Evolutionary conservation across 257 asterid genomes (phyloP), one percentile per base, ranked within the genome.

Genomic region (Linaria vulgaris): DNA sequence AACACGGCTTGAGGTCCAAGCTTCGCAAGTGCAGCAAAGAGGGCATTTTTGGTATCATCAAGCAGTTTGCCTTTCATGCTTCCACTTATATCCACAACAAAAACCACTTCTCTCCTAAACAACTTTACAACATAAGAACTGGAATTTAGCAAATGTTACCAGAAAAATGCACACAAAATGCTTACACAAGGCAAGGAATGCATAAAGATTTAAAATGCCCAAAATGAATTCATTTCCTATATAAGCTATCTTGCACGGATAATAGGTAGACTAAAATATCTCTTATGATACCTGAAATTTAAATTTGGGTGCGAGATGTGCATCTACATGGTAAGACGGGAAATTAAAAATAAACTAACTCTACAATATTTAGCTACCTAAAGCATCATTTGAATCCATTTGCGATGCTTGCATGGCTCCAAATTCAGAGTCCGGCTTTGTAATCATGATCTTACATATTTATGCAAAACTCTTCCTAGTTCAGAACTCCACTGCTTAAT

Each of bases 11-110:
- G 76, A 43, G 85, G 76, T 24, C 75, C 77, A 69, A 86, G 89
- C 72, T 80, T 82, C 20, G 75, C 69, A n/a, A 86, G 86, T 16
- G 89, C 88, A 39, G 76, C 70, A 68, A 68, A 74, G 55, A 86
- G 87, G 27, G 84, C 91, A 59, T 12, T 70, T 78, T 84, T 86
- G 63, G 82, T 76, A 66, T 82, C 85, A 19, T 86, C 95, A 1
- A 86, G 78, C 21, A 74, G 79, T 75, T 74, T 85, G 34, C 80
- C 87, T 66, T 70, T 80, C 95, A 84, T 86, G 78, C 95, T 86
- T 34, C 85, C 87, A 71, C 95, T 86, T 70, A 82, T 80, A 74
- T 86, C 95, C 59, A 86, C 85, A 69, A 74, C 77, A 84, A 84
- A 86, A 63, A 86, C 85, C 67, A 86, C 83, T 59, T 76, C 91